A percentile compares a stretch with the other conserved stretches of the same genome.
phyloP scores from a whole-genome alignment of 2,329 filamentous ascomycete genomes.

The Arthrinium phaeospermum region DNA sequence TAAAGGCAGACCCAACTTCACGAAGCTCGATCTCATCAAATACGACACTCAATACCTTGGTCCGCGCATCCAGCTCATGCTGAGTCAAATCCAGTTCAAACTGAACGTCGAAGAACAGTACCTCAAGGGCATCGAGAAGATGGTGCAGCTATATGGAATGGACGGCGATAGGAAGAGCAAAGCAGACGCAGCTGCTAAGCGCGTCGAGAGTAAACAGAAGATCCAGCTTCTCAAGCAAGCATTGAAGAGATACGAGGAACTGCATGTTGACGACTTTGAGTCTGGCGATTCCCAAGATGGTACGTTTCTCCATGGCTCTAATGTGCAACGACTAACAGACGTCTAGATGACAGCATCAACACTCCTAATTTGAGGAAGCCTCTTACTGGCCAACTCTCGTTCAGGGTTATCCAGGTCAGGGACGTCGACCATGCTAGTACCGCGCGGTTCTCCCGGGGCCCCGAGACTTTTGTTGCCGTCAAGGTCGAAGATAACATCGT shows the following conservation, averaged over 20 bases:
- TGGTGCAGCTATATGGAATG: constrained; percentile 97
- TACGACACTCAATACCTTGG: constrained; percentile 96
- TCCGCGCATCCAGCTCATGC: constrained; percentile 97
- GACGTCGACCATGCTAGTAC: constrained; percentile 93
- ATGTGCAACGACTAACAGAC: not conserved
- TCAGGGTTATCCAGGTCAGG: constrained; percentile 86
- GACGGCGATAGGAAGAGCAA: constrained; percentile 97
- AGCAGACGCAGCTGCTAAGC: constrained; percentile 85
- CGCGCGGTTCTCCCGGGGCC: constrained; percentile 83
- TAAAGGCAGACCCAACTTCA: constrained; percentile 86
- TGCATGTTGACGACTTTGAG: constrained; percentile 88
- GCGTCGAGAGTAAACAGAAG: constrained; percentile 96
- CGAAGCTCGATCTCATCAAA: constrained; percentile 97
- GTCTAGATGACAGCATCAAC: constrained; percentile 90
- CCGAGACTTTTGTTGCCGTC: constrained; percentile 93
- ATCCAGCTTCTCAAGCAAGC: constrained; percentile 95
- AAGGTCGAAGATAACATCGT: constrained; percentile 96
- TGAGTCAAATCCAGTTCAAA: constrained; percentile 98
- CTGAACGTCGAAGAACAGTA: constrained; percentile 99
- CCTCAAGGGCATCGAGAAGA: constrained; percentile 98
- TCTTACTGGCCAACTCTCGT: constrained; percentile 86
- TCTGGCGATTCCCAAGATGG: constrained; percentile 73
- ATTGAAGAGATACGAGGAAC: constrained; percentile 93
- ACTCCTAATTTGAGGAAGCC: constrained; percentile 94
- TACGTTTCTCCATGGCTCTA: constrained; percentile 59